A percentile compares a stretch with the other conserved stretches of the same genome.
phyloP scores from a whole-genome alignment of 2,329 filamentous ascomycete species.

The Talaromyces sp. region DNA sequence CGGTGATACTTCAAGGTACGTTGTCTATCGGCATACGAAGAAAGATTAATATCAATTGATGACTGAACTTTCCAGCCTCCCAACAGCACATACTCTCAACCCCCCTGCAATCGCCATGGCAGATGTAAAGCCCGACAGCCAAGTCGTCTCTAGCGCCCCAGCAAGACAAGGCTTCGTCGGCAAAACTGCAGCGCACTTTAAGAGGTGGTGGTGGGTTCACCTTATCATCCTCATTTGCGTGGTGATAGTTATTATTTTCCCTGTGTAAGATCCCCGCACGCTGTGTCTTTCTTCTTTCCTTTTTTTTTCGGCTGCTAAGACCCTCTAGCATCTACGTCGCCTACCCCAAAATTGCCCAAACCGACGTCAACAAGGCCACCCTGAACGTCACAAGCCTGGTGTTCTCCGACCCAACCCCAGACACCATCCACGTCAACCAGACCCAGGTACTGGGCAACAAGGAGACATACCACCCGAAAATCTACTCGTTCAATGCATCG shows the following conservation, averaged over 20 bases:
- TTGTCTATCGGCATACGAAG: not conserved
- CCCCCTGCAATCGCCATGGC: not conserved
- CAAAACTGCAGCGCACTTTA: constrained; percentile 27
- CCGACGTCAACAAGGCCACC: constrained; percentile 46
- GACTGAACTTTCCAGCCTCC: not conserved
- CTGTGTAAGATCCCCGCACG: constrained; percentile 42
- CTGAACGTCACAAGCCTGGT: constrained; percentile 46
- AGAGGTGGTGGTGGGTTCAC: constrained; percentile 51
- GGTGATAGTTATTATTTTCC: constrained; percentile 49
- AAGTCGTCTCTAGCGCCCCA: not conserved
- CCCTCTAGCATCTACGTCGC: constrained; percentile 50
- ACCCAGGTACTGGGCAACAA: constrained; percentile 42
- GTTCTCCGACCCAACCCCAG: constrained; percentile 45
- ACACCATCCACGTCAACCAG: constrained; percentile 46
- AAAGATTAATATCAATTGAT: not conserved
- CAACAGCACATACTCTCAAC: not conserved
- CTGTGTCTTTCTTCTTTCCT: too few species aligned
- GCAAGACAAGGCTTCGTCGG: constrained; percentile 21
- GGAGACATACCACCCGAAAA: constrained; percentile 48
- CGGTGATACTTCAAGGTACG: not conserved
- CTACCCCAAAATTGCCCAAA: constrained; percentile 54
- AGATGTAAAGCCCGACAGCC: constrained; percentile 13
- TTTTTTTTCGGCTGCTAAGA: not conserved
- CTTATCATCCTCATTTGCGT: constrained; percentile 44
- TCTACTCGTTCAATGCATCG: constrained; percentile 49